Percentiles rank a stretch among this genome's conserved stretches.
Evolutionary conservation across 2,329 filamentous ascomycete species (phyloP).

Genomic region (Fusarium temperatum): DNA sequence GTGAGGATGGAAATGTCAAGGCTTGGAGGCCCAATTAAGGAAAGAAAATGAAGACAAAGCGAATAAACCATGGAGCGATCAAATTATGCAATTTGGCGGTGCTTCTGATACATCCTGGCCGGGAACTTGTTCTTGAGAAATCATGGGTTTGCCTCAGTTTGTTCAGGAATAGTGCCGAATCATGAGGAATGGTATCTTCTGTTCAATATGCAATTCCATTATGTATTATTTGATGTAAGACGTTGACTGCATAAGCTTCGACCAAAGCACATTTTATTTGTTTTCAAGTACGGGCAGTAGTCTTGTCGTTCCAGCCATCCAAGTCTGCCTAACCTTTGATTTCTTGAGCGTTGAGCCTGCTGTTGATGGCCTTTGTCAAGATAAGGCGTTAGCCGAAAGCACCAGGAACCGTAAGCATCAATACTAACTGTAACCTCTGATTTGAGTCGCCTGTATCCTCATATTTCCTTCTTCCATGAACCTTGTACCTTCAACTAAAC

Average conservation of each 20-base stretch:
- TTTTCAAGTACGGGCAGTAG: no score
- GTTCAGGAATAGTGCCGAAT: not conserved
- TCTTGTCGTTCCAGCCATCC: no score
- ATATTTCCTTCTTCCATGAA: no score
- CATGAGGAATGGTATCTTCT: not conserved
- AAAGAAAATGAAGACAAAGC: not conserved
- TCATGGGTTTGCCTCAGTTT: not conserved
- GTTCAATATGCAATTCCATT: not conserved
- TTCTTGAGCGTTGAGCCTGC: not conserved
- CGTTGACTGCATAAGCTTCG: not conserved
- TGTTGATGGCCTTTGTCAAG: not conserved
- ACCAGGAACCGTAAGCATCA: not conserved
- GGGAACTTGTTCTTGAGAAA: no score
- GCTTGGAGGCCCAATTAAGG: constrained; percentile 58
- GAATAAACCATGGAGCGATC: not conserved
- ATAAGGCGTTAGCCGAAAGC: not conserved
- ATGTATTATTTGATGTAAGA: not conserved
- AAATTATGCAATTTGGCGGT: not conserved
- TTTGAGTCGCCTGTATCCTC: not conserved
- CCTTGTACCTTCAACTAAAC: constrained; percentile 53
- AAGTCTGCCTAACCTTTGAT: not conserved
- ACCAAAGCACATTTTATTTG: not conserved
- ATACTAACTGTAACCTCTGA: not conserved
- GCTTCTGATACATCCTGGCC: not conserved
- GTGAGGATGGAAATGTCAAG: constrained; percentile 67